phyloP scores from a whole-genome alignment of 768 basidiomycete genomes.

The Mycena vitilis region DNA sequence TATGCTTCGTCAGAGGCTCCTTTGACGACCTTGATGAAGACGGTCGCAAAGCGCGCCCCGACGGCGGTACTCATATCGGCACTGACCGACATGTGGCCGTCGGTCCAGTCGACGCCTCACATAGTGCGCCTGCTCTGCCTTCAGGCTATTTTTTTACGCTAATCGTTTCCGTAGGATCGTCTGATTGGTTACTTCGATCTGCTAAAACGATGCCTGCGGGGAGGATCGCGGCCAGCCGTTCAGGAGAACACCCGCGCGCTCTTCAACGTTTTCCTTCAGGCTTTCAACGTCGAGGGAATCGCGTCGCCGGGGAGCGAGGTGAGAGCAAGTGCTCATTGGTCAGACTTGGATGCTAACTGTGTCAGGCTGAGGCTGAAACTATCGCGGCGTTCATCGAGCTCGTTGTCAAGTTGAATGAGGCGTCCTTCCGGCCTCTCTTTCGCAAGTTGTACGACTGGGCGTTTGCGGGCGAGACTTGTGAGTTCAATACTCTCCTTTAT shows the following conservation, averaged over 20 bases:
- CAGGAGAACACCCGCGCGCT: conserved; percentile 72
- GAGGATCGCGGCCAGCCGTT: conserved; percentile 71
- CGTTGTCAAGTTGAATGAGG: conserved; percentile 93
- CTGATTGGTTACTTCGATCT: conserved; percentile 74
- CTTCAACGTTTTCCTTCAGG: conserved; percentile 85
- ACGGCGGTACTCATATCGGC: conserved; percentile 76
- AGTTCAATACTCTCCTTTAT: conserved; percentile 31
- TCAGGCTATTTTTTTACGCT: conserved; percentile 35
- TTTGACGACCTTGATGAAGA: conserved; percentile 65
- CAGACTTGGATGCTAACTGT: conserved; percentile 1
- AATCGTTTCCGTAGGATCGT: conserved; percentile 36
- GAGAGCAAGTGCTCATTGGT: conserved; percentile 21
- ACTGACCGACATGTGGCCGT: conserved; percentile 68
- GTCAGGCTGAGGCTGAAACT: conserved; percentile 63
- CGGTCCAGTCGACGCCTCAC: conserved; percentile 45
- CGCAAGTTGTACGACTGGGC: conserved; percentile 96
- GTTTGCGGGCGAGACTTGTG: conserved; percentile 68
- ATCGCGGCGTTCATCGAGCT: conserved; percentile 88
- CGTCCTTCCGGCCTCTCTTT: conserved; percentile 91
- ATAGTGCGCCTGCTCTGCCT: conserved; percentile 44
- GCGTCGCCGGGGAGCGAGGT: conserved; percentile 45
- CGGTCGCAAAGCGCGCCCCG: conserved; percentile 77
- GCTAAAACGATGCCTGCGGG: conserved; percentile 72
- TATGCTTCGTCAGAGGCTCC: conserved; percentile 48
- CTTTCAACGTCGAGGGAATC: conserved; percentile 68